Evolutionary conservation across 169 alveolate genomes (phyloP), one percentile per base, ranked within the genome.

Genomic region (Plasmodium cynomolgi): DNA sequence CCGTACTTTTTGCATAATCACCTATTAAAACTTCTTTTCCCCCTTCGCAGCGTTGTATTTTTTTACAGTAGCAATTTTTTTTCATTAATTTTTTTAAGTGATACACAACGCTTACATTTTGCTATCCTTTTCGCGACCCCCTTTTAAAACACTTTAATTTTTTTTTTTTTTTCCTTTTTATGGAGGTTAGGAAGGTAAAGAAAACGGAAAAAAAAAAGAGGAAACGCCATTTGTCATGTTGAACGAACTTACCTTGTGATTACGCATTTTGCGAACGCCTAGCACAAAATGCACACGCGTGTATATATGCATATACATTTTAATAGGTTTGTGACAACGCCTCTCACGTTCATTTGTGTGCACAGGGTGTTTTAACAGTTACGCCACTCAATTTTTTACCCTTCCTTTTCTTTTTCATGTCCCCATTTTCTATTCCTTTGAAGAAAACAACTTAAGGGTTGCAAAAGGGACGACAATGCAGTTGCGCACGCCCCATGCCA

Each of bases 141-240:
- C 91, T 54, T 83, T 83, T 54, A 83, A 83, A 58, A 83, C 81
- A 83, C 80, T 83, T 83, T 83, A 83, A 83, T 83, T 83, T 33
- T 17, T 31, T 81, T 56, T 56, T 17, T 58, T 6, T 58, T 23
- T 11, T 2, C 77, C 31, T n/a, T 58, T 58, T 1, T 68, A 13
- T 68, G 34, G 77, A 29, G n/a, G 77, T 68, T 9, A 68, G 33
- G 37, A 68, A 20, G 37, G 15, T 68, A 29, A 68, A 68, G 11
- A 68, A 26, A 29, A 68, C 3, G 37, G n/a, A 23, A 68, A 68
- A 23, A 68, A 44, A 68, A 68, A 68, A 68, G 6, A 23, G 37
- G n/a, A 68, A 68, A 26, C n/a, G 77, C 39, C 15, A 8, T 1
- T 26, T 11, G 6, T 23, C 41, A 68, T 68, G 37, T 68, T 68